Base-by-base conservation (phyloP, 2,329 filamentous ascomycete species). In the Penicillium sp. region DNA sequence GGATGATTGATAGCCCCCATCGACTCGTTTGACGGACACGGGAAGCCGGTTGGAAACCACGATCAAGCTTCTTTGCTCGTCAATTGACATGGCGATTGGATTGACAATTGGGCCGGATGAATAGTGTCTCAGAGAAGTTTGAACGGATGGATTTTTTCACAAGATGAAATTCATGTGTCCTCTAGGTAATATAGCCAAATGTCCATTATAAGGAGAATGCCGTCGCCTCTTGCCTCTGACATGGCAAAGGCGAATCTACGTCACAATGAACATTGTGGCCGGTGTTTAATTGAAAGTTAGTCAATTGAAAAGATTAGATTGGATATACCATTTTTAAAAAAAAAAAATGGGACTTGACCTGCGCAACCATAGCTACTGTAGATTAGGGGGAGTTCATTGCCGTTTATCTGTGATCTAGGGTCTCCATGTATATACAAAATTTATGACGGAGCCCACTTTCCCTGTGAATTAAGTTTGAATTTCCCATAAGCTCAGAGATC, bases 31-130 rank as follows among this genome's bases (percentile, higher is more conserved):
- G 77, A 97, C 92, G 54, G 91, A 96, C 70, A 97, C 90, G 49
- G 93, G 93, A 37, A 97, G 84, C 49, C 93, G 90, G 74, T 97
- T 97, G 24, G 93, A 96, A 62, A 96, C 87, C 39, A 97, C 87
- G 50, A 96, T 69, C 7, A 75, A 64, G n/a, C 68, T 68, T 21
- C 64, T 66, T 43, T 72, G 73, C 4, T 55, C 49, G 11, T 33
- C 37, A 8, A 27, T 33, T 21, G n/a, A 35, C 58, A 65, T 63
- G 11, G 1, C 56, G 51, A 11, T 19, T 3, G 9, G 3, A 3
- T 39, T 10, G n/a, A 39, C 8, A 21, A 9, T 3, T 6, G 16
- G 8, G 26, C 26, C 26, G 1, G n/a, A 51, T 24, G 10, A 19
- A 10, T 9, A 21, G n/a, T 21, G 5, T 6, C 21, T 3, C 42